A percentile compares a stretch with the other conserved stretches of the same genome.
Evolutionary conservation across 106 monocot species (phyloP).

Genomic region (Allium sativum): DNA sequence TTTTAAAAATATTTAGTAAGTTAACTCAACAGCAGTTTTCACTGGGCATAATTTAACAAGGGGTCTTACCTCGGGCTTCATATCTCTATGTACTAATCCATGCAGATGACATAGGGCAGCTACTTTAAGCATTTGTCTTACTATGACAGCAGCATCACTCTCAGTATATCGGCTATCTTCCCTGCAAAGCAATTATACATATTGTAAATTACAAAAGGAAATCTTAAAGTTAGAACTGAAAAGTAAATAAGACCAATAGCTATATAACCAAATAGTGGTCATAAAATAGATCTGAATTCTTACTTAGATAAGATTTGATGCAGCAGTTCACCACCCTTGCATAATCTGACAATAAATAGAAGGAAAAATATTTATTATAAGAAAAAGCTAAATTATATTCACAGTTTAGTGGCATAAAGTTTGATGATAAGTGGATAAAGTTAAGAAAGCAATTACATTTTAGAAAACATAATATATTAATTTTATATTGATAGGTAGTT

Average conservation of each 20-base stretch:
- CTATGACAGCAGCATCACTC: constrained; percentile 85
- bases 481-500: too few relatives aligned
- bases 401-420: too few relatives aligned
- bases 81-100: constrained; percentile 93
- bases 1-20: too few relatives aligned
- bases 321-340: constrained; percentile 85
- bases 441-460: too few relatives aligned
- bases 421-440: too few relatives aligned
- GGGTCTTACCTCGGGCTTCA: constrained; percentile 87
- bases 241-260: background rate
- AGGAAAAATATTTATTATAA: too few relatives aligned
- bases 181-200: constrained; percentile 18
- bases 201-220: too few relatives aligned
- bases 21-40: too few relatives aligned
- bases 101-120: constrained; percentile 78
- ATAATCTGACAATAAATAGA: constrained; percentile 44
- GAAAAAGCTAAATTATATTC: too few relatives aligned
- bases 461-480: too few relatives aligned
- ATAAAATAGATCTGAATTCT: constrained; percentile 10
- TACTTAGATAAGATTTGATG: constrained; percentile 86
- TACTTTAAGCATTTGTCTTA: constrained; percentile 93
- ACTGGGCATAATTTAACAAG: background rate
- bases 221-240: background rate
- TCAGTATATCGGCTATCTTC: constrained; percentile 84
- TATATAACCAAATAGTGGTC: background rate